Evolutionary conservation across 148 eudicot species (phyloP), one percentile per base, ranked within the genome.

Genomic region (Diospyros lotus): DNA sequence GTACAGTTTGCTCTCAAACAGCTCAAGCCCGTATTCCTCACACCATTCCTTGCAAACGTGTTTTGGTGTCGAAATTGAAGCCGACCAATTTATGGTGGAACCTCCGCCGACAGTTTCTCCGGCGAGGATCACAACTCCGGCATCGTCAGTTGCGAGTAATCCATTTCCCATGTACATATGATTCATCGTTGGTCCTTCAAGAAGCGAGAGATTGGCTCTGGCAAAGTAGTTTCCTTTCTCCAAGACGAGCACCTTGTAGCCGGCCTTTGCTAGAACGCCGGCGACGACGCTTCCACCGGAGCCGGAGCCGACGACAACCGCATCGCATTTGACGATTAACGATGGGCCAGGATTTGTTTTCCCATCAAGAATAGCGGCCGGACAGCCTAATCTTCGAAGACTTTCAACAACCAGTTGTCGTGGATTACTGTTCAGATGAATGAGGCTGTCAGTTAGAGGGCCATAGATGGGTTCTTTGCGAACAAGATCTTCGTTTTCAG

Each of bases 71-170:
- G 73, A 74, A 28, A 92, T 84, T 12, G 93, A 90, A 1, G 97
- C 97, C 0, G 92, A 85, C 97, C 97, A 92, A 39, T 92, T 92
- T 5, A 92, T 58, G 0, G 89, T 60, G 1, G 97, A 92, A 4
- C 94, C 97, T 0, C 97, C 97, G 0, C 97, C 97, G 0, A 92
- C 94, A 0, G 93, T 92, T 17, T 94, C 84, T 0, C 94, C 94
- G 0, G 94, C 94, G 1, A 92, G 83, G 42, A 92, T 60, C 6
- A 80, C 39, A 15, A 84, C 83, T n/a, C 85, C 86, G 74, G 80
- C 74, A 52, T 84, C 84, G 0, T 71, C 62, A 4, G 92, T 90
- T 6, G 86, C 78, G 40, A 87, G 50, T 58, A 90, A 39, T 3
- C 97, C 97, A 9, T 79, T 80, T 2, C 89, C 89, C 48, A 87